phyloP scores from a whole-genome alignment of 108 stramenopile species.

The Seminavis robusta region DNA sequence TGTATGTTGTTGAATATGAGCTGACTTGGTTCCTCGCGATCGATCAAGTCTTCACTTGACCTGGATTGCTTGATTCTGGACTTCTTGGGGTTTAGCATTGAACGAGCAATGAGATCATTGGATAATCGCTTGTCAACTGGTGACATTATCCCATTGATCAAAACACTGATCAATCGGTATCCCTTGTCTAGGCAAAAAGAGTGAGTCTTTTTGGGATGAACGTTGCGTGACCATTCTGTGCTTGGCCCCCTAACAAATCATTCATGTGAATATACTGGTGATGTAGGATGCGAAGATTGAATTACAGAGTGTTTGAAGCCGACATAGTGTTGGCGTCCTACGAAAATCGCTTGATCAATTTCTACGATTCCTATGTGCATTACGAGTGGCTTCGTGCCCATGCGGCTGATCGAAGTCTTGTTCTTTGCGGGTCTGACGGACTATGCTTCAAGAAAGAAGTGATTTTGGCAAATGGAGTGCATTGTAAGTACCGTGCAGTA shows the following conservation, averaged over 20 bases:
- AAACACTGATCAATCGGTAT: conserved; percentile 18
- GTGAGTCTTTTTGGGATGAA: conserved; percentile 6
- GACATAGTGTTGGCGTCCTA: conserved; percentile 21
- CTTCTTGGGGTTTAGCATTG: conserved; percentile 28
- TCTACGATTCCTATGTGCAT: conserved; percentile 18
- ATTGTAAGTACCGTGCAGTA: too few species aligned
- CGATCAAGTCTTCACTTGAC: conserved; percentile 10
- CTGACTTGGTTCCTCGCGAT: neutral
- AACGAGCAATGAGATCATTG: conserved; percentile 14
- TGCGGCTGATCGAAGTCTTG: conserved; percentile 20
- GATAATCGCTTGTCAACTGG: conserved; percentile 12
- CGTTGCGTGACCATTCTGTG: neutral
- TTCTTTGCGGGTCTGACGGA: conserved; percentile 16
- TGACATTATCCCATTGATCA: conserved; percentile 22
- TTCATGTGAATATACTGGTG: neutral
- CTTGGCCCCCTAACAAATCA: neutral
- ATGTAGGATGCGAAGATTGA: conserved; percentile 19
- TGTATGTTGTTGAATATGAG: too few species aligned
- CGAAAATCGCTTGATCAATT: conserved; percentile 23
- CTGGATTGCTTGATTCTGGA: conserved; percentile 34
- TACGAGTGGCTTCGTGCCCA: conserved; percentile 21
- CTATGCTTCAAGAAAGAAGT: conserved; percentile 27
- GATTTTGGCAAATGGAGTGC: too few species aligned
- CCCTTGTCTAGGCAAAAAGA: conserved; percentile 23
- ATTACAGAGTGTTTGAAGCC: conserved; percentile 30